A percentile compares a stretch with the other conserved stretches of the same genome.
These are phyloP conservation scores for Asterophora parasitica DNA, from an alignment of 768 basidiomycete genomes.

Conservation along the genomic window DNA sequence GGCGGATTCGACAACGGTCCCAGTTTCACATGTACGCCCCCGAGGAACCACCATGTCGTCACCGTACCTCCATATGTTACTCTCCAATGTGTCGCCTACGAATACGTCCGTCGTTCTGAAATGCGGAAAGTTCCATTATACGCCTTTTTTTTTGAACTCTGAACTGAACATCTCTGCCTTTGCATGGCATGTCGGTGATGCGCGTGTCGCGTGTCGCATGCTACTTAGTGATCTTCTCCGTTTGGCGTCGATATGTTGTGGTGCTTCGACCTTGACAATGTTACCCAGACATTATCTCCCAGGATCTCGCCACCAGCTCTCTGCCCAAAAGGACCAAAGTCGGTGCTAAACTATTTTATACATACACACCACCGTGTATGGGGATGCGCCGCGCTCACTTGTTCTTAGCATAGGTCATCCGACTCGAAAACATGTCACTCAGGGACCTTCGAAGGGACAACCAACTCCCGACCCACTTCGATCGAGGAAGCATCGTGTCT, in stretches of 20 bases:
- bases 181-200: too few relatives aligned
- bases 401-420: too few relatives aligned
- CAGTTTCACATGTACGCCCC: slow-evolving; percentile 2
- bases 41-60: background rate
- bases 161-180: background rate
- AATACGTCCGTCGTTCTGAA: too few relatives aligned
- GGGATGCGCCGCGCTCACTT: too few relatives aligned
- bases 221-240: too few relatives aligned
- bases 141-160: background rate
- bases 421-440: background rate
- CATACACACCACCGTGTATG: too few relatives aligned
- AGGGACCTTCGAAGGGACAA: too few relatives aligned
- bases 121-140: slow-evolving; percentile 6
- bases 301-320: background rate
- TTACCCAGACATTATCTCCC: slow-evolving; percentile 1
- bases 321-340: slow-evolving; percentile 2
- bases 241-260: too few relatives aligned
- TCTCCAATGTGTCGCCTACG: background rate
- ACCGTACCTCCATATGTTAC: background rate
- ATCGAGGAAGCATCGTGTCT: slow-evolving; percentile 16
- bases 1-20: background rate
- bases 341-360: background rate
- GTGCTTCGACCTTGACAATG: slow-evolving; percentile 3
- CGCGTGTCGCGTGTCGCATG: too few relatives aligned
- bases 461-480: slow-evolving; percentile 8